Percentiles rank a stretch among this genome's conserved stretches.
phyloP scores from a whole-genome alignment of 139 green algal species.

The Mesotaenium endlicherianum region DNA sequence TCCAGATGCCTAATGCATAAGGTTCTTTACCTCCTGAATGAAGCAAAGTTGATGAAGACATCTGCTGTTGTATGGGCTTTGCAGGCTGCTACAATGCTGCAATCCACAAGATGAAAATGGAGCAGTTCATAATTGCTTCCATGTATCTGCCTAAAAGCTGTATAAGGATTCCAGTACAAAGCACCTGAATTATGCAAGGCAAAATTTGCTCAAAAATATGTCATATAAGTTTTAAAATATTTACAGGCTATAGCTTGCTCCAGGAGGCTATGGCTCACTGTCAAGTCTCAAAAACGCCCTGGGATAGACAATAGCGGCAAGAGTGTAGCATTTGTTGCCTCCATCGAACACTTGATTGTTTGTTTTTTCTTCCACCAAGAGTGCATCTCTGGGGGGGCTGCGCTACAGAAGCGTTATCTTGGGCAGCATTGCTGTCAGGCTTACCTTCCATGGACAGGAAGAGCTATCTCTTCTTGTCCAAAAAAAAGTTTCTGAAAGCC shows the following conservation, averaged over 20 bases:
- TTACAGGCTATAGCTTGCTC: neutral
- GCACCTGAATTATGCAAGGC: neutral
- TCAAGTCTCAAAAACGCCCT: neutral
- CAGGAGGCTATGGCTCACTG: neutral
- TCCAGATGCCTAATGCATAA: neutral
- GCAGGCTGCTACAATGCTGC: conserved; percentile 71
- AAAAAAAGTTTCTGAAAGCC: conserved; percentile 96
- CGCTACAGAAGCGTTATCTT: neutral
- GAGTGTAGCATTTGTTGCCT: neutral
- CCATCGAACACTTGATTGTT: neutral
- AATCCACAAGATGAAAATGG: neutral
- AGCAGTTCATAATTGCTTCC: neutral
- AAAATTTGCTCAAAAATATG: neutral
- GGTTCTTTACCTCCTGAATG: conserved; percentile 68
- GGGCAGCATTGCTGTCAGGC: neutral
- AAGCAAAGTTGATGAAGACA: conserved; percentile 95
- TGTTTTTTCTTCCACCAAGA: neutral
- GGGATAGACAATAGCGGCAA: neutral
- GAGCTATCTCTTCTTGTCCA: conserved; percentile 82
- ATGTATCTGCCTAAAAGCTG: neutral
- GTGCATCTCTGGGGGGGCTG: neutral
- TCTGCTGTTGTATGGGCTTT: conserved; percentile 76
- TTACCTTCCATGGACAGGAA: conserved; percentile 69
- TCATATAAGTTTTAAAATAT: neutral
- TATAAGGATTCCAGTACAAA: neutral